Evolutionary conservation across 1,284 basidiomycete species (phyloP).

Genomic region (Microbotryum saponariae): DNA sequence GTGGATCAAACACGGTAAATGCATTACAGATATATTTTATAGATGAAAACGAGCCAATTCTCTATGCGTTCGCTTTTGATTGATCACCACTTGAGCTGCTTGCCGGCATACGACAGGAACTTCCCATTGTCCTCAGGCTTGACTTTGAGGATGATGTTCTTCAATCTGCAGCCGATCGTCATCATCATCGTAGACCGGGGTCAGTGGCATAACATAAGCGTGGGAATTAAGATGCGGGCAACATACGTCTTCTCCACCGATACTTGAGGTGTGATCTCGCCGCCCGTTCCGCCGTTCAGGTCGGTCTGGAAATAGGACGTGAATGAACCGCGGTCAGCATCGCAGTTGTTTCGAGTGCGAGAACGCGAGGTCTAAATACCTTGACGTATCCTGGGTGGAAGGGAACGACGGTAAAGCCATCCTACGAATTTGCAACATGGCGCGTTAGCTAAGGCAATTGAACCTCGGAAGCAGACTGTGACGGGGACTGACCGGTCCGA

Average conservation of each 20-base stretch:
- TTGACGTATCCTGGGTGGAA: slow-evolving; percentile 23
- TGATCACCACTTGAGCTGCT: slow-evolving; percentile 11
- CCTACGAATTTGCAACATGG: background rate
- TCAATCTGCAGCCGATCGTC: slow-evolving; percentile 1
- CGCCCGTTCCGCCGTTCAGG: slow-evolving; percentile 12
- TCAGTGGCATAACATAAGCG: no score
- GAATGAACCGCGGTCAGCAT: background rate
- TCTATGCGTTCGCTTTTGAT: no score
- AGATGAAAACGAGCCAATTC: no score
- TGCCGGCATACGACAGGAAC: slow-evolving; percentile 15
- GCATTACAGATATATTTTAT: no score
- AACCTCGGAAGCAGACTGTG: background rate
- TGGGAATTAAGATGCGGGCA: background rate
- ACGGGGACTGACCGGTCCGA: background rate
- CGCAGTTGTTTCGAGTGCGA: background rate
- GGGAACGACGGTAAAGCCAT: slow-evolving; percentile 8
- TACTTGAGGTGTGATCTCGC: slow-evolving; percentile 11
- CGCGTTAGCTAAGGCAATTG: no score
- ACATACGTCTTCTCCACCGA: background rate
- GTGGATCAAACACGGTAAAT: no score
- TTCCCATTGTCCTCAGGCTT: slow-evolving; percentile 16
- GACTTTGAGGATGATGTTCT: slow-evolving; percentile 16
- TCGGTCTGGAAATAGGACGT: slow-evolving; percentile 12
- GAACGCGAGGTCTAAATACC: background rate
- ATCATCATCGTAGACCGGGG: background rate